A percentile compares a stretch with the other conserved stretches of the same genome.
phyloP scores from a whole-genome alignment of 495 filamentous ascomycete species.

The Cercophora newfieldiana region DNA sequence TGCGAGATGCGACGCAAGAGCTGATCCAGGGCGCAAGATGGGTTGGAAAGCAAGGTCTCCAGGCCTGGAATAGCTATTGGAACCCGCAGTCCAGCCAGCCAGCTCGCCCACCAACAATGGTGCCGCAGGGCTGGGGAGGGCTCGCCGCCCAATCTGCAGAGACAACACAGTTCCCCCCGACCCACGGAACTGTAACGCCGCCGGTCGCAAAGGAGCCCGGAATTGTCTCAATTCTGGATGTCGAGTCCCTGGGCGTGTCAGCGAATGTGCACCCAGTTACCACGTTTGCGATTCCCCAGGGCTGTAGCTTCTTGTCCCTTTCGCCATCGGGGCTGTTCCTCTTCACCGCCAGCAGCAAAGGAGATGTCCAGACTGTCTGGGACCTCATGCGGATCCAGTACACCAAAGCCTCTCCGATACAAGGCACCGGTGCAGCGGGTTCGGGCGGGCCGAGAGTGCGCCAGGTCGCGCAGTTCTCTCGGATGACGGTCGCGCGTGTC shows the following conservation, averaged over 20 bases:
- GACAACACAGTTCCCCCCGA: slow-evolving; percentile 66
- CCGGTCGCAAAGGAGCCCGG: slow-evolving; percentile 65
- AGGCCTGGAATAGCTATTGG: slow-evolving; percentile 90
- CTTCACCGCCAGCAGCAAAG: slow-evolving; percentile 87
- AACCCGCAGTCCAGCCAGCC: slow-evolving; percentile 51
- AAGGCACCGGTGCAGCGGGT: slow-evolving; percentile 36
- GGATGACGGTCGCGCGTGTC: slow-evolving; percentile 86
- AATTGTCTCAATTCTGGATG: slow-evolving; percentile 80
- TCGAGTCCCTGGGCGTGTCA: slow-evolving; percentile 59
- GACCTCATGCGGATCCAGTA: slow-evolving; percentile 76
- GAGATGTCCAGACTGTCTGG: slow-evolving; percentile 91
- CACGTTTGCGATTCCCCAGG: slow-evolving; percentile 77
- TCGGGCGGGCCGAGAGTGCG: slow-evolving; percentile 58
- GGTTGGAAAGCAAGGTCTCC: slow-evolving; percentile 81
- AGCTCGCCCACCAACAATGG: slow-evolving; percentile 37
- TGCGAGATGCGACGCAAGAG: slow-evolving; percentile 86
- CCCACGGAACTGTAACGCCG: slow-evolving; percentile 60
- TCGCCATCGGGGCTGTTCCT: slow-evolving; percentile 80
- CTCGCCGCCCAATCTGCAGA: slow-evolving; percentile 38
- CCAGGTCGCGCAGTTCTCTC: slow-evolving; percentile 80
- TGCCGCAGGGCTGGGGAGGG: slow-evolving; percentile 36
- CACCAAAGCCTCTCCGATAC: slow-evolving; percentile 53
- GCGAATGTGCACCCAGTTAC: slow-evolving; percentile 62
- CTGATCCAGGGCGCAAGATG: slow-evolving; percentile 85
- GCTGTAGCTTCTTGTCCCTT: slow-evolving; percentile 90